phyloP scores from a whole-genome alignment of 805 yeast genomes.

The Nakazawaea pomicola region DNA sequence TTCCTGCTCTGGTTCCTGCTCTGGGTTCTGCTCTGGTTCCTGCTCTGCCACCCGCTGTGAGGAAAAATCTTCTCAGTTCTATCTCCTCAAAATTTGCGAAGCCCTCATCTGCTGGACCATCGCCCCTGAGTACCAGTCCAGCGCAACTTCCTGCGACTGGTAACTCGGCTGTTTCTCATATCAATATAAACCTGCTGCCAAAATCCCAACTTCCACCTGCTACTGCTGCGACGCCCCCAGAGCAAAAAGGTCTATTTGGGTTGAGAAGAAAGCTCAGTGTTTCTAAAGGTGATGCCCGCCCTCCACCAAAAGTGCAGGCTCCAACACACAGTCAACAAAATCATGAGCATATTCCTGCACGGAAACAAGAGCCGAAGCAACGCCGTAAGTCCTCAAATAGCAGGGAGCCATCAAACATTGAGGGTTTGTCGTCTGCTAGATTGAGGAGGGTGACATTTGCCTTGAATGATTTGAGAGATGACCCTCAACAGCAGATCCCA shows the following conservation, averaged over 20 bases:
- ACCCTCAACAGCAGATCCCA: slow-evolving; percentile 61
- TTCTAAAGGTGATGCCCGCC: slow-evolving; percentile 3
- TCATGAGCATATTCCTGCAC: slow-evolving; percentile 8
- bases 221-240: slow-evolving; percentile 12
- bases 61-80: slow-evolving; percentile 26
- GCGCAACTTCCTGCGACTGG: background rate
- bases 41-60: slow-evolving; percentile 14
- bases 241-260: slow-evolving; percentile 17
- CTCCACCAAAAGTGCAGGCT: slow-evolving; percentile 3
- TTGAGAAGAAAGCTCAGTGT: slow-evolving; percentile 15
- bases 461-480: slow-evolving; percentile 39
- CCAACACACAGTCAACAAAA: slow-evolving; percentile 10
- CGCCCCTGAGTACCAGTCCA: slow-evolving; percentile 4
- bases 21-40: background rate
- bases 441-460: slow-evolving; percentile 49
- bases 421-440: slow-evolving; percentile 16
- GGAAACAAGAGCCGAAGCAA: slow-evolving; percentile 13
- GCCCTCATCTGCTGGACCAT: slow-evolving; percentile 1
- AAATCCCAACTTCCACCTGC: slow-evolving; percentile 8
- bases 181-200: slow-evolving; percentile 6
- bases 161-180: background rate
- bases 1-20: too few relatives aligned
- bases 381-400: slow-evolving; percentile 11
- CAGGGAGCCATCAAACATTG: background rate
- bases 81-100: slow-evolving; percentile 28